Base-by-base conservation (phyloP, 1,284 basidiomycete genomes). In the Trametes versicolor region DNA sequence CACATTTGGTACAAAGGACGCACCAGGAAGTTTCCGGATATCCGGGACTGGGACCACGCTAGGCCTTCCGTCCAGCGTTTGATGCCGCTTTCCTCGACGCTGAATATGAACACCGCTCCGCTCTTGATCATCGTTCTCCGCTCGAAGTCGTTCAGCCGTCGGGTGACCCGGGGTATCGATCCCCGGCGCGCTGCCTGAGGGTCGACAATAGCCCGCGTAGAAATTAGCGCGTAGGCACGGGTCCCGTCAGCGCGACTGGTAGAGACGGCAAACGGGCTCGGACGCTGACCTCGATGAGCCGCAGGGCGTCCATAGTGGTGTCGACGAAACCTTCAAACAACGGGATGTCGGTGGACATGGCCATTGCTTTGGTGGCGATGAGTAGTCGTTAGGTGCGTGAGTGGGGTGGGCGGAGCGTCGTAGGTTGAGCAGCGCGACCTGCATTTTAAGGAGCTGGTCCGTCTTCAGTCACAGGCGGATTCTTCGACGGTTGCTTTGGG, bases 41-140 rank as follows among this genome's bases (percentile, higher is more conserved):
- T 94, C 0, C 93, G 84, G 57, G 91, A 93, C 0, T 92, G 92
- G 21, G 90, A 92, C 92, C 92, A 94, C 27, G 91, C 81, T 43
- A 92, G 78, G 29, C 92, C 91, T 75, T 95, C 92, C 74, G 93
- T 94, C 93, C 93, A 94, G 23, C 93, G 83, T 75, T 92, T 94
- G 76, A 95, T 94, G 25, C 90, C 90, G 66, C 91, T 92, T 72
- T 94, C 91, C 69, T 91, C 87, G 73, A 94, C 92, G 71, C 86
- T 89, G 78, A 94, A 95, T 54, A 94, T 89, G 74, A 94, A 95
- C 32, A 94, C 87, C 12, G 90, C 86, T n/a, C 93, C 93, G 61
- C 90, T 91, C 68, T 85, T 83, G 75, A 95, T 92, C 83, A 92
- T 89, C 8, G 85, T 83, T 58, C 87, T 79, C 43, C 89, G 84